Conservation (phyloP, 208 protist species). For the Acanthamoeba castellanii region DNA sequence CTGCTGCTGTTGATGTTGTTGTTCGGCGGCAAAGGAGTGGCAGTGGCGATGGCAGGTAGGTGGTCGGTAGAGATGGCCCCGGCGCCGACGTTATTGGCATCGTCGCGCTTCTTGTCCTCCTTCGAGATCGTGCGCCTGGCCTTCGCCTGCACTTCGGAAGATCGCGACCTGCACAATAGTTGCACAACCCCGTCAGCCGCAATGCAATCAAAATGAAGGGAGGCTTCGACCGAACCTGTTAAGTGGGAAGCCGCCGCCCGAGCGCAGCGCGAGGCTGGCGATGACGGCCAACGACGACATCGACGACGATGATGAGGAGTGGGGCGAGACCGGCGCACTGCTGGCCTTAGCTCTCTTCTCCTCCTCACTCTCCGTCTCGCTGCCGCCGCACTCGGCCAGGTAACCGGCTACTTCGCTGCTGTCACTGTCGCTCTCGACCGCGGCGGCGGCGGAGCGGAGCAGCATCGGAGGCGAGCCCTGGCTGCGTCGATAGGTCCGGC, state of each 20-base stretch:
- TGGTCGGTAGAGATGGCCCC: no score
- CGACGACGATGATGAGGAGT: neutral
- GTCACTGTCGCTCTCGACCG: neutral
- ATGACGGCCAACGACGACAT: neutral
- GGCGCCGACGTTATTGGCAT: no score
- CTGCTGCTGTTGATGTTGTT: neutral
- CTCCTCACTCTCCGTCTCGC: neutral
- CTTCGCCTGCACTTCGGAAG: neutral
- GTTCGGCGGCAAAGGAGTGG: neutral
- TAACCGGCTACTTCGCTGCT: neutral
- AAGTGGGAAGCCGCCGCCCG: neutral
- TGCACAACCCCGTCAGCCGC: no score
- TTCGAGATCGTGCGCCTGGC: constrained; percentile 6
- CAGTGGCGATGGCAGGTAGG: neutral
- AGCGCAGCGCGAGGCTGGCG: neutral
- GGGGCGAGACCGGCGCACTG: constrained; percentile 3
- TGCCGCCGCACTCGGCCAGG: neutral
- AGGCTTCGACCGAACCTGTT: neutral
- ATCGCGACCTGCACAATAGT: neutral
- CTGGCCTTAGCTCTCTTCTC: neutral
- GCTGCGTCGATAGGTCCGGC: neutral
- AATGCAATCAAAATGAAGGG: neutral
- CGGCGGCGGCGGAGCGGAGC: no score
- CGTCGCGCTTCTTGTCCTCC: neutral
- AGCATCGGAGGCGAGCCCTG: constrained; percentile 1